A percentile compares a stretch with the other conserved stretches of the same genome.
Evolutionary conservation across 441 rosid genomes (phyloP).

Genomic region (Melastoma candidum): DNA sequence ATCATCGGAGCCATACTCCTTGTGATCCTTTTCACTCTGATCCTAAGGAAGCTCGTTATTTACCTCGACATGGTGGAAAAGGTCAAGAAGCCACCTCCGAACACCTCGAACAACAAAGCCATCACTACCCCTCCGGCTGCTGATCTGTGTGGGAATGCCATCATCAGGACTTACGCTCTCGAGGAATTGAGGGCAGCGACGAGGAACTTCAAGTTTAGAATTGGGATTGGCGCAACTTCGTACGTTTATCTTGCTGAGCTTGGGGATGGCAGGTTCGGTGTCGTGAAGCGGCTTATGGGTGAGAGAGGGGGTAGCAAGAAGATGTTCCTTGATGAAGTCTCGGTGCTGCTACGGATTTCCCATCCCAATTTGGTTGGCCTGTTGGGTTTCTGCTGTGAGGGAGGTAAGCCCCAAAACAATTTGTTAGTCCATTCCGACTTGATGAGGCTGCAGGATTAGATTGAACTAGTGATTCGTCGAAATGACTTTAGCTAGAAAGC

Average conservation of each 20-base stretch:
- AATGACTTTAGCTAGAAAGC: too few relatives aligned
- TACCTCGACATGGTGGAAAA: slow-evolving; percentile 16
- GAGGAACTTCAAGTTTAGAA: slow-evolving; percentile 22
- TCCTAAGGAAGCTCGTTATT: slow-evolving; percentile 15
- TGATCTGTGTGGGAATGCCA: slow-evolving; percentile 6
- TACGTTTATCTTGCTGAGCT: slow-evolving; percentile 38
- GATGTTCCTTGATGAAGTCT: slow-evolving; percentile 39
- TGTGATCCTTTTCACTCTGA: slow-evolving; percentile 17
- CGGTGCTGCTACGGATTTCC: slow-evolving; percentile 33
- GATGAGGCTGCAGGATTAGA: too few relatives aligned
- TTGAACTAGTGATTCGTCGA: too few relatives aligned
- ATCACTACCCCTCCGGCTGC: not conserved
- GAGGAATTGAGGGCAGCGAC: slow-evolving; percentile 34
- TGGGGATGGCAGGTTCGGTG: slow-evolving; percentile 31
- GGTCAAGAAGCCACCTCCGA: not conserved
- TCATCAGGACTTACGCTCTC: slow-evolving; percentile 26
- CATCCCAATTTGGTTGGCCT: slow-evolving; percentile 40
- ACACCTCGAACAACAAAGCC: too few relatives aligned
- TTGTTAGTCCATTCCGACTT: not conserved
- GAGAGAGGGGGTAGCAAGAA: slow-evolving; percentile 35
- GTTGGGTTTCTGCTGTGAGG: slow-evolving; percentile 36
- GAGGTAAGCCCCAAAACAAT: slow-evolving; percentile 15
- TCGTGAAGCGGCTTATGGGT: slow-evolving; percentile 37
- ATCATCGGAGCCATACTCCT: slow-evolving; percentile 25
- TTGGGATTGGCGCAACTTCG: slow-evolving; percentile 36